These are phyloP conservation scores for Asclepias syriaca DNA, from an alignment of 257 asterid species.

Conservation along the genomic window DNA sequence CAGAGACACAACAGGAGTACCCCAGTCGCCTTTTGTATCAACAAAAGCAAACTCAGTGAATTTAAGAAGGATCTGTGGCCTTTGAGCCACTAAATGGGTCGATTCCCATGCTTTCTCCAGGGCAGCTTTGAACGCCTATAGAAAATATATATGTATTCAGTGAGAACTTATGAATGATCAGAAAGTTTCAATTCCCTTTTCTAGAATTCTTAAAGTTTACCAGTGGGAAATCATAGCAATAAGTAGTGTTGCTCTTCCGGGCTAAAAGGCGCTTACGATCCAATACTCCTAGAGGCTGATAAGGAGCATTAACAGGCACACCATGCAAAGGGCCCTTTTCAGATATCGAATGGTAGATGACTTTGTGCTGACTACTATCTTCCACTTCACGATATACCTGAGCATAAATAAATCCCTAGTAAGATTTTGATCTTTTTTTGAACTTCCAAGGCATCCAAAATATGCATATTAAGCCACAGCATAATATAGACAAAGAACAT, in stretches of 20 bases:
- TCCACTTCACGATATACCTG: constrained; percentile 92
- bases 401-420: constrained; percentile 18
- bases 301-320: constrained; percentile 61
- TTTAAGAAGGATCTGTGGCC: constrained; percentile 48
- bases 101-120: constrained; percentile 63
- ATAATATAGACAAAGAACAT: not conserved
- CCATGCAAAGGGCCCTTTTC: constrained; percentile 72
- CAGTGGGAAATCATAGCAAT: constrained; percentile 98
- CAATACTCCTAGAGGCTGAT: constrained; percentile 72
- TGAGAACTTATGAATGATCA: constrained; percentile 15
- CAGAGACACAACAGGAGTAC: constrained; percentile 67
- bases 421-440: constrained; percentile 9
- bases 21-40: constrained; percentile 73
- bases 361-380: constrained; percentile 43
- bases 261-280: constrained; percentile 92
- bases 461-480: not conserved
- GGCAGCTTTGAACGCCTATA: constrained; percentile 89
- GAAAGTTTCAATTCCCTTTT: not conserved
- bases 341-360: constrained; percentile 60
- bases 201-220: constrained; percentile 31
- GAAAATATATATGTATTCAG: constrained; percentile 8
- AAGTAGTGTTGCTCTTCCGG: constrained; percentile 82
- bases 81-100: constrained; percentile 34
- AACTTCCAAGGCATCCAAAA: constrained; percentile 6
- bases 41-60: constrained; percentile 67